These are phyloP conservation scores for Pythium brachiatum DNA, from an alignment of 352 stramenopile species.

Conservation along the genomic window DNA sequence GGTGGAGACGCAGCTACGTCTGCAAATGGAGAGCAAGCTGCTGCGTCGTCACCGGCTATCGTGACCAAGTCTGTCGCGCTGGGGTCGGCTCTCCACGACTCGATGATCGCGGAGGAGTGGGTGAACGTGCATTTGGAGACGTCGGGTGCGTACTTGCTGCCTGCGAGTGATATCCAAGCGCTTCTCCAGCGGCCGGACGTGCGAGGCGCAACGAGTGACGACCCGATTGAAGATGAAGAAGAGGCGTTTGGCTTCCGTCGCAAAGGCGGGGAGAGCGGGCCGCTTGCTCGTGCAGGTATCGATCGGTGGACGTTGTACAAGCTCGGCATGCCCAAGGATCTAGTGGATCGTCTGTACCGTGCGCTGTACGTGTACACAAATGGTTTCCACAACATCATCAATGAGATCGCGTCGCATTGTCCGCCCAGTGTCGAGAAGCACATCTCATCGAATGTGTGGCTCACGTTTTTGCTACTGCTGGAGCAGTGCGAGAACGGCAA, in stretches of 20 bases:
- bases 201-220: slow-evolving; percentile 24
- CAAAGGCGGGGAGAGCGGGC: slow-evolving; percentile 33
- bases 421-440: slow-evolving; percentile 63
- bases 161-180: slow-evolving; percentile 40
- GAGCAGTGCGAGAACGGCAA: slow-evolving; percentile 80
- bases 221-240: slow-evolving; percentile 36
- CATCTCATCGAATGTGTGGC: slow-evolving; percentile 78
- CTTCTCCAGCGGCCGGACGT: slow-evolving; percentile 36
- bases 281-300: slow-evolving; percentile 61
- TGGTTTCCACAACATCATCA: slow-evolving; percentile 82
- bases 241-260: slow-evolving; percentile 47
- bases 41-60: not conserved
- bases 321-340: slow-evolving; percentile 70
- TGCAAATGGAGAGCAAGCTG: not conserved
- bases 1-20: not conserved
- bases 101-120: slow-evolving; percentile 75
- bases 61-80: not conserved
- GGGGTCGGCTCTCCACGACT: slow-evolving; percentile 48
- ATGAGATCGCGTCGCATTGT: slow-evolving; percentile 72
- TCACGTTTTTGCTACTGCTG: slow-evolving; percentile 68
- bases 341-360: slow-evolving; percentile 79
- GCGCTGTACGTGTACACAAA: slow-evolving; percentile 85
- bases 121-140: slow-evolving; percentile 75
- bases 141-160: slow-evolving; percentile 47
- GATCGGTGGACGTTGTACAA: slow-evolving; percentile 68